Evolutionary conservation across 352 stramenopile genomes (phyloP).

Genomic region (Pythium angustatum): DNA sequence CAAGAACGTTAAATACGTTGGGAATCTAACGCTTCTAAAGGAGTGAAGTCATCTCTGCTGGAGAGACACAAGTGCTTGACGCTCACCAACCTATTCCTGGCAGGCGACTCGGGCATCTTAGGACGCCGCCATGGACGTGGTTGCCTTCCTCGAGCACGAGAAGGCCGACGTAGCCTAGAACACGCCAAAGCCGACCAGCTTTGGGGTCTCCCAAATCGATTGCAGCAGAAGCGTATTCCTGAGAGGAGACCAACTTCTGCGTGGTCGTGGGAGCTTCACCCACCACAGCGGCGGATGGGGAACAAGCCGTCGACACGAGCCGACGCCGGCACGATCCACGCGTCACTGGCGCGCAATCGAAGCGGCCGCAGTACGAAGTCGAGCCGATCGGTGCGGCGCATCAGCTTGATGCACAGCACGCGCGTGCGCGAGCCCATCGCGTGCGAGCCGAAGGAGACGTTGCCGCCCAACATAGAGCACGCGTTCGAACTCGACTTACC

Average conservation of each 20-base stretch:
- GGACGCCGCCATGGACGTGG: neutral
- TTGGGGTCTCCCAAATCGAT: neutral
- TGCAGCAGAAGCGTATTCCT: neutral
- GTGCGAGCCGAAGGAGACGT: conserved; percentile 2
- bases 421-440: neutral
- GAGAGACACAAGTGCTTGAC: too few species aligned
- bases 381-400: conserved; percentile 9
- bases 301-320: conserved; percentile 1
- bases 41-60: neutral
- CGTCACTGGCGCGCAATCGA: conserved; percentile 8
- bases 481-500: conserved; percentile 19
- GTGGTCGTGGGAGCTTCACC: neutral
- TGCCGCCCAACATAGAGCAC: conserved; percentile 12
- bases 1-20: neutral
- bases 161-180: too few species aligned
- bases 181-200: too few species aligned
- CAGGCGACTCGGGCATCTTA: too few species aligned
- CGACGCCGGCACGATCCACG: conserved; percentile 7
- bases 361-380: conserved; percentile 10
- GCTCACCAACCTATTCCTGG: too few species aligned
- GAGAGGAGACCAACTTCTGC: too few species aligned
- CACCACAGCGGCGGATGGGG: conserved; percentile 7
- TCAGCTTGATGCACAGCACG: conserved; percentile 3
- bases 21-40: conserved; percentile 1
- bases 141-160: neutral